A percentile compares a stretch with the other conserved stretches of the same genome.
Evolutionary conservation across 768 basidiomycete genomes (phyloP).

Genomic region (Pleurotus salmoneostramineus): DNA sequence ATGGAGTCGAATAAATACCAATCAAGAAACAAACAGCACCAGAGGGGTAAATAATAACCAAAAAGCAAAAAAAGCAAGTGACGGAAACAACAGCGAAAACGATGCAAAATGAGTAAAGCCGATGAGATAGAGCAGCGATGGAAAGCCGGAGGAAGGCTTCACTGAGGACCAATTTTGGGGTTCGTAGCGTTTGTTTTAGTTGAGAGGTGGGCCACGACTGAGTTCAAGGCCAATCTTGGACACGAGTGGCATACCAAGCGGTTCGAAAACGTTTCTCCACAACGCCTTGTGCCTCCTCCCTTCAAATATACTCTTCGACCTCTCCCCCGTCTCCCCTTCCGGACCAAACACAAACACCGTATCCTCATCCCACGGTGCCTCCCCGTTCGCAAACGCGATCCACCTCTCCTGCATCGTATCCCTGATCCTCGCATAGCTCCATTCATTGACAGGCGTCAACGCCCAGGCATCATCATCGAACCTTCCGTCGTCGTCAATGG

Average conservation of each 20-base stretch:
- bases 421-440: conserved; percentile 61
- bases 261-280: conserved; percentile 67
- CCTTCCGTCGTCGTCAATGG: conserved; percentile 12
- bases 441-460: conserved; percentile 58
- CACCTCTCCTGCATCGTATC: conserved; percentile 71
- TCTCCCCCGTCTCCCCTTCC: conserved; percentile 77
- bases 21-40: no score
- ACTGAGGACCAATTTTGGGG: neutral
- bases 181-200: neutral
- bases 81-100: neutral
- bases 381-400: conserved; percentile 73
- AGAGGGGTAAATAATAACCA: no score
- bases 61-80: no score
- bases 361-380: conserved; percentile 65
- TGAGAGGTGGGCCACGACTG: conserved; percentile 57
- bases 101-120: neutral
- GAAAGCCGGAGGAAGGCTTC: neutral
- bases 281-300: conserved; percentile 53
- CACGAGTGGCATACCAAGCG: conserved; percentile 61
- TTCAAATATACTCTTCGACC: conserved; percentile 60
- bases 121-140: neutral
- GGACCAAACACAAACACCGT: conserved; percentile 80
- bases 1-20: no score
- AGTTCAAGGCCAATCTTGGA: conserved; percentile 75
- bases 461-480: conserved; percentile 42